These are phyloP conservation scores for Glarea lozoyensis DNA, from an alignment of 495 filamentous ascomycete species.

Conservation along the genomic window DNA sequence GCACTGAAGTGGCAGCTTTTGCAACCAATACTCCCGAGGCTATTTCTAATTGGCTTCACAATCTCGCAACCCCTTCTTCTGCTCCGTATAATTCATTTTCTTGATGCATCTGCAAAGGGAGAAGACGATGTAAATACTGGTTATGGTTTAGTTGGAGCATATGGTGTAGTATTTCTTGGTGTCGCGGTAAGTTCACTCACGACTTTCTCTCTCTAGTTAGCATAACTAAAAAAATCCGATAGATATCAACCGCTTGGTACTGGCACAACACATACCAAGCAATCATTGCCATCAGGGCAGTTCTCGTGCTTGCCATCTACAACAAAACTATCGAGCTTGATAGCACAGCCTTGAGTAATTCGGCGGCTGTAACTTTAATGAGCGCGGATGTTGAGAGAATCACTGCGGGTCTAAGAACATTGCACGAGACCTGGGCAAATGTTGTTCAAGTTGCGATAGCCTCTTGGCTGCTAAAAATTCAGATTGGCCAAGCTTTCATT, in stretches of 20 bases:
- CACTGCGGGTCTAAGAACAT: not conserved
- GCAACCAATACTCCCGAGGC: not conserved
- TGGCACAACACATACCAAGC: not conserved
- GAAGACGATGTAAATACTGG: constrained; percentile 22
- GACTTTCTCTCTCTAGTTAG: not conserved
- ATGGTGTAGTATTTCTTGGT: constrained; percentile 48
- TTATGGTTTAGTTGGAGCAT: constrained; percentile 56
- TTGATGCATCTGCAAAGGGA: not conserved
- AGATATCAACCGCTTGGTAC: not conserved
- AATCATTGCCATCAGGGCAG: not conserved
- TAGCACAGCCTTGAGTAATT: not conserved
- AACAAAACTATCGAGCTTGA: not conserved
- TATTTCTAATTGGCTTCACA: not conserved
- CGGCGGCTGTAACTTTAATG: constrained; percentile 28
- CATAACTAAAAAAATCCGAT: not conserved
- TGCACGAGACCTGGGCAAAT: constrained; percentile 41
- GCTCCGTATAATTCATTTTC: not conserved
- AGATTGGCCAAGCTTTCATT: constrained; percentile 37
- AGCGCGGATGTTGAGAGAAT: constrained; percentile 45
- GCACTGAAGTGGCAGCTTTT: not conserved
- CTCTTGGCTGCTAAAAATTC: constrained; percentile 22
- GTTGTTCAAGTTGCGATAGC: constrained; percentile 39
- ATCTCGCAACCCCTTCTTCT: not conserved
- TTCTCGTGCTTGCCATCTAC: not conserved
- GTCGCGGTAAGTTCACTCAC: constrained; percentile 35